Evolutionary conservation across 1,139 yeast species (phyloP), one percentile per base, ranked within the genome.

Genomic region (Nakaseomyces sp.): DNA sequence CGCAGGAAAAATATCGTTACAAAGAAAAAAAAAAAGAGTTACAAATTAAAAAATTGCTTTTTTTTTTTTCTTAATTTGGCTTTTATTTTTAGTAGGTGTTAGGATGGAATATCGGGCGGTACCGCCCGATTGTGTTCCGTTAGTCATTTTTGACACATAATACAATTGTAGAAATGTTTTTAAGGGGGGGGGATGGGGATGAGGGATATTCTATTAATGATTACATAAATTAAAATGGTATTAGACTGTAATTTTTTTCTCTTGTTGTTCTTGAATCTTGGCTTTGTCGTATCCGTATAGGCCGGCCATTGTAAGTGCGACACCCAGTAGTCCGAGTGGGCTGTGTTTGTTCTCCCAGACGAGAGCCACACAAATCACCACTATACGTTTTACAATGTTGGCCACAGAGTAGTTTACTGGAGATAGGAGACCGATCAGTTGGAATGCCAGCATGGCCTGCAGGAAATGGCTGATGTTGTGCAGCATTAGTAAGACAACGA

Each of bases 361-460:
- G 51, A 89, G 80, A 6, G 96, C 86, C 47, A 82, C 81, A 20
- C 81, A 66, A 46, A 89, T 88, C 43, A 89, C 89, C 29, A 86
- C 82, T 44, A 89, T 86, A 53, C 97, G 76, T 62, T 89, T 89
- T 64, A 88, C 67, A 47, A 89, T 79, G 58, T 85, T 85, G 36
- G 96, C 96, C 56, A 89, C 86, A 33, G 95, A 83, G 66, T 89
- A 89, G 51, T 89, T 85, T 41, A 89, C 91, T 1, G 97, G 93
- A 12, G 89, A 77, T 28, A 89, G 77, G 62, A 79, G 68, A 8
- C 96, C 96, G 54, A 89, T 74, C 41, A 89, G 77, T 64, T 87
- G 95, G 65, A 89, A 89, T 28, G 96, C 96, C 45, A 88, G 68
- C 58, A 89, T 69, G 41, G 93, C 83, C 66, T 89, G 97, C 46